Evolutionary conservation across 176 grass and related monocot species (phyloP).

Genomic region (Saccharum officinarum): DNA sequence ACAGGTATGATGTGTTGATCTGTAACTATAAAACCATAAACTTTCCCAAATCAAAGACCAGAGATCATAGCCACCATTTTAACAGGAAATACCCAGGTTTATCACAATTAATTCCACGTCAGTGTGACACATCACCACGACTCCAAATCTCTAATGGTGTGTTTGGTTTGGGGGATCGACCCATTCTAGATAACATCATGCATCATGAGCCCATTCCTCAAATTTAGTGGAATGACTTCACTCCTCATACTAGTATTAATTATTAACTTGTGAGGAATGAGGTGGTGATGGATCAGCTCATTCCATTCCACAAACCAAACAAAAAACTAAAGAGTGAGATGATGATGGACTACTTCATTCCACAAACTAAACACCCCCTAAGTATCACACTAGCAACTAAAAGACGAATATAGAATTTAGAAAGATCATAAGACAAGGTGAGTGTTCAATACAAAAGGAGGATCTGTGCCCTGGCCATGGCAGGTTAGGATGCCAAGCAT

Average conservation of each 20-base stretch:
- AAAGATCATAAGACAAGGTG: neutral
- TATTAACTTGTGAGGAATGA: neutral
- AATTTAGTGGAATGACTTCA: neutral
- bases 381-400: constrained; percentile 13
- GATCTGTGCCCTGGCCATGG: too few relatives aligned
- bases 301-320: neutral
- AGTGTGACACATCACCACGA: neutral
- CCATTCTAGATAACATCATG: neutral
- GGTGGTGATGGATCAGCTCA: neutral
- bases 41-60: neutral
- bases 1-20: constrained; percentile 6
- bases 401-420: neutral
- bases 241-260: neutral
- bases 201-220: neutral
- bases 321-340: neutral
- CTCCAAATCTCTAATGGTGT: neutral
- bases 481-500: neutral
- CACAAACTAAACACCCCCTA: neutral
- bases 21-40: neutral
- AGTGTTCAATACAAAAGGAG: neutral
- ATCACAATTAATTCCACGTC: neutral
- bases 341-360: neutral
- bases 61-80: neutral
- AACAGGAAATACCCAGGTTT: neutral
- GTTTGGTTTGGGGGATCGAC: neutral